A percentile compares a stretch with the other conserved stretches of the same genome.
Evolutionary conservation across 2,329 filamentous ascomycete species (phyloP).

Genomic region (Penicillium decumbens): DNA sequence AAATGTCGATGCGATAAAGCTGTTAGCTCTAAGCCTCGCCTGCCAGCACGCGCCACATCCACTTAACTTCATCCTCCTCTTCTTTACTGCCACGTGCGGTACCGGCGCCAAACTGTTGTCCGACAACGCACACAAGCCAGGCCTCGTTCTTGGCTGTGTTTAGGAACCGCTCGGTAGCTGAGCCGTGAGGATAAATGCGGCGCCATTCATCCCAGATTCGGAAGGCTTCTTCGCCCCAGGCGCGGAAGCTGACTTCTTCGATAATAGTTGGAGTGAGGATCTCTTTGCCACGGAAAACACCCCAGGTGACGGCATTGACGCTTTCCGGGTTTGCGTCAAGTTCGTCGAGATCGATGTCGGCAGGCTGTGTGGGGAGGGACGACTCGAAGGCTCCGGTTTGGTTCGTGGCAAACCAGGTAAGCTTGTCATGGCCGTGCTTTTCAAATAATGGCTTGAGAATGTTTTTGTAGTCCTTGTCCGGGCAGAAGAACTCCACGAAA

Average conservation of each 20-base stretch:
- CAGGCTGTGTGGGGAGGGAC: slow-evolving; percentile 37
- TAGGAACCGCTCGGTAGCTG: slow-evolving; percentile 66
- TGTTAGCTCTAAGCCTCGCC: slow-evolving; percentile 17
- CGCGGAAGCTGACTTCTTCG: slow-evolving; percentile 86
- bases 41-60: slow-evolving; percentile 39
- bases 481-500: slow-evolving; percentile 94
- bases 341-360: slow-evolving; percentile 32
- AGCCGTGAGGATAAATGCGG: slow-evolving; percentile 73
- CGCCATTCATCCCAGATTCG: slow-evolving; percentile 94
- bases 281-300: slow-evolving; percentile 90
- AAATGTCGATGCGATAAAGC: neutral
- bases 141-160: slow-evolving; percentile 62
- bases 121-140: slow-evolving; percentile 75
- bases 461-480: slow-evolving; percentile 63
- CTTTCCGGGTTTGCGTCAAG: slow-evolving; percentile 42
- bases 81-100: slow-evolving; percentile 36
- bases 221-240: slow-evolving; percentile 95
- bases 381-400: slow-evolving; percentile 71
- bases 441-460: slow-evolving; percentile 60
- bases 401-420: slow-evolving; percentile 88
- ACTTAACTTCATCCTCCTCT: slow-evolving; percentile 38
- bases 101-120: slow-evolving; percentile 45
- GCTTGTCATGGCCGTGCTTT: slow-evolving; percentile 56
- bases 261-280: slow-evolving; percentile 96
- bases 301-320: slow-evolving; percentile 96